Percentiles rank a stretch among this genome's conserved stretches.
These are phyloP conservation scores for Phytophthora melonis DNA, from an alignment of 352 stramenopile species.

Conservation along the genomic window DNA sequence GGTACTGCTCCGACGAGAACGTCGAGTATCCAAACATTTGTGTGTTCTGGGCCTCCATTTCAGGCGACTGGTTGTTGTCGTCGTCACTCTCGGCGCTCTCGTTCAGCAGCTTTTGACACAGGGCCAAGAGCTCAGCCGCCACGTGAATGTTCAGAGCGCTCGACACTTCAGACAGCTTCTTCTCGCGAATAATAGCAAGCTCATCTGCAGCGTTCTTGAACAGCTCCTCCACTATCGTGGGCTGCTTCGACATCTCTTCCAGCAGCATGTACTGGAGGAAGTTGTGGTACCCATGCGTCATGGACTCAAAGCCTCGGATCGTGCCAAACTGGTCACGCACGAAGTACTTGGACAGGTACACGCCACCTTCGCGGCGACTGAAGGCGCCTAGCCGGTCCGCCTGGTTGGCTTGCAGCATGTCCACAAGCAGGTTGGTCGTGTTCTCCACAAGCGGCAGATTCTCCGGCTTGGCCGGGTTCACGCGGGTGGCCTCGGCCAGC, in stretches of 20 bases:
- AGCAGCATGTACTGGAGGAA: slow-evolving; percentile 91
- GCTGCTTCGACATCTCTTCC: slow-evolving; percentile 85
- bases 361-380: slow-evolving; percentile 78
- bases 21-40: slow-evolving; percentile 61
- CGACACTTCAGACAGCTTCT: slow-evolving; percentile 60
- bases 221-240: slow-evolving; percentile 66
- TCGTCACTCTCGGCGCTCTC: slow-evolving; percentile 50
- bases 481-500: slow-evolving; percentile 59
- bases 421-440: slow-evolving; percentile 77
- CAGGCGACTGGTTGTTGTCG: slow-evolving; percentile 47
- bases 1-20: slow-evolving; percentile 68
- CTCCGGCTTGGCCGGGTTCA: slow-evolving; percentile 45
- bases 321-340: slow-evolving; percentile 90
- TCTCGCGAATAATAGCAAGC: slow-evolving; percentile 58
- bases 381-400: slow-evolving; percentile 86
- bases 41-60: slow-evolving; percentile 38
- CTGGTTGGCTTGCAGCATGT: slow-evolving; percentile 91
- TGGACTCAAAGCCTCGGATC: slow-evolving; percentile 88
- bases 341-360: slow-evolving; percentile 91
- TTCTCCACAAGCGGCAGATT: slow-evolving; percentile 78
- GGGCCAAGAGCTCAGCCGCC: slow-evolving; percentile 67
- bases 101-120: slow-evolving; percentile 70
- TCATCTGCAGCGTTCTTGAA: slow-evolving; percentile 77
- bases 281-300: slow-evolving; percentile 92
- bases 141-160: slow-evolving; percentile 82